Conservation (phyloP, 2,329 filamentous ascomycete species). For the Fusarium longipes region DNA sequence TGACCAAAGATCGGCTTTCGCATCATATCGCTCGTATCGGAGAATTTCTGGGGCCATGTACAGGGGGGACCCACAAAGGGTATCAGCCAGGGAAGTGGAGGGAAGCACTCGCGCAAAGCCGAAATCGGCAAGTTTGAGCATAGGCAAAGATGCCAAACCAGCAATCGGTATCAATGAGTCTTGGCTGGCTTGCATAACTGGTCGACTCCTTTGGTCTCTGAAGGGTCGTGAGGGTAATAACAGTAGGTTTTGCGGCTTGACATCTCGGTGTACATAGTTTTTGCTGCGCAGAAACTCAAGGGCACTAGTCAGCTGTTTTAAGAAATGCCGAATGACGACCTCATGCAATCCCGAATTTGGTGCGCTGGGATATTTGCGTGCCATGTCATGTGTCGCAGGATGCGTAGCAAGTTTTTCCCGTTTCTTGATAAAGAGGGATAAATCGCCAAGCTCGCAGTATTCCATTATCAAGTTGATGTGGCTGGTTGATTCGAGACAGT, state of each 20-base stretch:
- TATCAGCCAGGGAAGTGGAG: conserved; percentile 91
- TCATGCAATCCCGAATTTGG: conserved; percentile 90
- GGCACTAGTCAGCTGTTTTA: conserved; percentile 93
- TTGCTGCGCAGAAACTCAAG: conserved; percentile 86
- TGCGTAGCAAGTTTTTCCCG: conserved; percentile 83
- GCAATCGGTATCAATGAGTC: conserved; percentile 84
- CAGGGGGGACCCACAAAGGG: conserved; percentile 92
- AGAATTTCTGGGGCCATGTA: conserved; percentile 99
- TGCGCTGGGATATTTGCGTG: conserved; percentile 89
- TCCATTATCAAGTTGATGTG: conserved; percentile 99
- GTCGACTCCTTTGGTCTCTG: conserved; percentile 62
- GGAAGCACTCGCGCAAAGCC: conserved; percentile 96
- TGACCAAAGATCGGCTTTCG: conserved; percentile 97
- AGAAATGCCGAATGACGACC: conserved; percentile 94
- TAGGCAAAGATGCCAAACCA: conserved; percentile 85
- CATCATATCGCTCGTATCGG: conserved; percentile 96
- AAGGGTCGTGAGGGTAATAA: conserved; percentile 85
- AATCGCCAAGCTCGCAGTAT: conserved; percentile 93
- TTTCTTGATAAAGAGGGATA: conserved; percentile 97
- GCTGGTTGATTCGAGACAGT: conserved; percentile 86
- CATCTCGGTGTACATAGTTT: conserved; percentile 94
- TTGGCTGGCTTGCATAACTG: conserved; percentile 80
- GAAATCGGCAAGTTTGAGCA: conserved; percentile 98
- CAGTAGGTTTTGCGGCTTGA: conserved; percentile 96
- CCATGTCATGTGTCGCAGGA: conserved; percentile 87